phyloP scores from a whole-genome alignment of 164 flowering plant species.

The Piper longum region DNA sequence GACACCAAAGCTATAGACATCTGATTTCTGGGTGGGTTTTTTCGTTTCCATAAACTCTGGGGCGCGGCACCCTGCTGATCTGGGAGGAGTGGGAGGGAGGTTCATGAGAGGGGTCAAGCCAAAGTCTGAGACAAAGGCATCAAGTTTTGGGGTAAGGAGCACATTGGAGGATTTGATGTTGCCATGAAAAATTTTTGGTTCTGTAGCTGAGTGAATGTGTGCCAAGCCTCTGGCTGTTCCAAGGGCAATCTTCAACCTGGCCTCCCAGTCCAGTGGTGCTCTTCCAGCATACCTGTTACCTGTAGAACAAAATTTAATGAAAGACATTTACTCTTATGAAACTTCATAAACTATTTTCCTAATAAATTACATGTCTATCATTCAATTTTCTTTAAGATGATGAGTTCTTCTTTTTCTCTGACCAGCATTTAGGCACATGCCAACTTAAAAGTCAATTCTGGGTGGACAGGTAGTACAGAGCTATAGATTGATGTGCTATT shows the following conservation, averaged over 20 bases:
- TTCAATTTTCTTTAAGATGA: no score
- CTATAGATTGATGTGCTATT: no score
- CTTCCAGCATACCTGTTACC: constrained; percentile 66
- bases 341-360: no score
- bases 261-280: constrained; percentile 68
- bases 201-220: constrained; percentile 51
- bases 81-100: constrained; percentile 43
- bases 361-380: no score
- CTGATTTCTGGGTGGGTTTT: constrained; percentile 70
- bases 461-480: no score
- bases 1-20: constrained; percentile 87
- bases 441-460: no score
- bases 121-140: constrained; percentile 60
- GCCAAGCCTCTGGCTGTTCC: constrained; percentile 72
- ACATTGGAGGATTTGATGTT: constrained; percentile 76
- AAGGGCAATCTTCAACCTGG: constrained; percentile 50
- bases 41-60: constrained; percentile 78
- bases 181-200: constrained; percentile 52
- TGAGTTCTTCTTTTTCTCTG: no score
- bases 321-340: neutral
- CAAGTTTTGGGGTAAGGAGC: constrained; percentile 49
- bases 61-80: constrained; percentile 67
- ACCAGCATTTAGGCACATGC: no score
- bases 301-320: constrained; percentile 8
- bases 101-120: constrained; percentile 67